Evolutionary conservation across 2,329 filamentous ascomycete species (phyloP).

Genomic region (Teratosphaeria nubilosa): DNA sequence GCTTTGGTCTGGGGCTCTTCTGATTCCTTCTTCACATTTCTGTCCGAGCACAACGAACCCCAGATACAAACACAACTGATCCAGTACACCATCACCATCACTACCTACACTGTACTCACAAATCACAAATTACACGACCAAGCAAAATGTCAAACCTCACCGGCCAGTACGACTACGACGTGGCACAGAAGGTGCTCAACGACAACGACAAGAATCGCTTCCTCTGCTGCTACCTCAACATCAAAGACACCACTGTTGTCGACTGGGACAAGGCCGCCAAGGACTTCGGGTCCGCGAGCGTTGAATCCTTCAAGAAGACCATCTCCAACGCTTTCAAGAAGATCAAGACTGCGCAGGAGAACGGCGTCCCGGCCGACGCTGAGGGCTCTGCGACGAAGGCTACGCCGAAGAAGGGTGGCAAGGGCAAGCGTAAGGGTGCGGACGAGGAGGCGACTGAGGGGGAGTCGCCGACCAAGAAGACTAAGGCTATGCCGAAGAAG

Average conservation of each 20-base stretch:
- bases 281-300: constrained; percentile 17
- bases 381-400: background rate
- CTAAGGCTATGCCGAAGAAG: background rate
- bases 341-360: constrained; percentile 16
- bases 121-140: background rate
- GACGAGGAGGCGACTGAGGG: constrained; percentile 6
- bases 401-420: constrained; percentile 9
- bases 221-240: constrained; percentile 17
- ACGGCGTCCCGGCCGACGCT: constrained; percentile 4
- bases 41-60: background rate
- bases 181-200: constrained; percentile 14
- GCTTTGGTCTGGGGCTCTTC: background rate
- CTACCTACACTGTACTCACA: background rate
- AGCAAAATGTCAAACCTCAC: constrained; percentile 7
- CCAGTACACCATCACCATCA: background rate
- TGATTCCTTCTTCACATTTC: background rate
- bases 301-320: constrained; percentile 16
- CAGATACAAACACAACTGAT: background rate
- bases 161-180: constrained; percentile 15
- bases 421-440: constrained; percentile 5
- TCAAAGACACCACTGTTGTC: constrained; percentile 6
- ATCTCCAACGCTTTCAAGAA: constrained; percentile 18
- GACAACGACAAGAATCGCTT: constrained; percentile 23
- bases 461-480: constrained; percentile 4
- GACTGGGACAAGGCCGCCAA: constrained; percentile 20